Evolutionary conservation across 257 asterid species (phyloP).

Genomic region (Capsicum baccatum): DNA sequence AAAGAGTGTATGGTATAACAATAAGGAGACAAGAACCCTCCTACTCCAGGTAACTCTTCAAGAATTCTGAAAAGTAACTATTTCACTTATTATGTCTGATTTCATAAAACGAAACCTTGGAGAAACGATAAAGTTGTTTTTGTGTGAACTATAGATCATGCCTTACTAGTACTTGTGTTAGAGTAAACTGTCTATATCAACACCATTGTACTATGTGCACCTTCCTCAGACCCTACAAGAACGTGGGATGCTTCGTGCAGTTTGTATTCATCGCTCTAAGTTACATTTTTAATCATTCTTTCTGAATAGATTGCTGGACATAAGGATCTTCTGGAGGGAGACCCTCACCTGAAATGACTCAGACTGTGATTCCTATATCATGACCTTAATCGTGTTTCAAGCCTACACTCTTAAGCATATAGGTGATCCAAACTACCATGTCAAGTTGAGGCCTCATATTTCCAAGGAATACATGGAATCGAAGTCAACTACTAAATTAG

Average conservation of each 20-base stretch:
- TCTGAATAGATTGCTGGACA: constrained; percentile 55
- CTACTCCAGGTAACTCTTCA: constrained; percentile 48
- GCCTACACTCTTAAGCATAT: constrained; percentile 56
- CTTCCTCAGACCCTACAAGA: background rate
- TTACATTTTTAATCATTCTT: background rate
- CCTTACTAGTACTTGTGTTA: background rate
- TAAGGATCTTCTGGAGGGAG: constrained; percentile 59
- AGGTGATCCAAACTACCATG: constrained; percentile 49
- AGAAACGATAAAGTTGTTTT: background rate
- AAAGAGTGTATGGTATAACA: constrained; percentile 35
- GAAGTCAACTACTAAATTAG: background rate
- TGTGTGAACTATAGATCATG: background rate
- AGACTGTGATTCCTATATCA: constrained; percentile 52
- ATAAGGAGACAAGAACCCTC: constrained; percentile 47
- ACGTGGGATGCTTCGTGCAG: background rate
- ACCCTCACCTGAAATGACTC: constrained; percentile 54
- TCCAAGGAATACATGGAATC: constrained; percentile 51
- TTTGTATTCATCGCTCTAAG: background rate
- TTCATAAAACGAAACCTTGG: background rate
- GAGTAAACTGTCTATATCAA: background rate
- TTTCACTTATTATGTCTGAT: background rate
- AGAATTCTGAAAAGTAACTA: background rate
- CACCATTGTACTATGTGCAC: background rate
- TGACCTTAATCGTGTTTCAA: constrained; percentile 50
- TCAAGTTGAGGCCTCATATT: constrained; percentile 53